phyloP scores from a whole-genome alignment of 805 yeast species.

The Dipodascus geniculatus region DNA sequence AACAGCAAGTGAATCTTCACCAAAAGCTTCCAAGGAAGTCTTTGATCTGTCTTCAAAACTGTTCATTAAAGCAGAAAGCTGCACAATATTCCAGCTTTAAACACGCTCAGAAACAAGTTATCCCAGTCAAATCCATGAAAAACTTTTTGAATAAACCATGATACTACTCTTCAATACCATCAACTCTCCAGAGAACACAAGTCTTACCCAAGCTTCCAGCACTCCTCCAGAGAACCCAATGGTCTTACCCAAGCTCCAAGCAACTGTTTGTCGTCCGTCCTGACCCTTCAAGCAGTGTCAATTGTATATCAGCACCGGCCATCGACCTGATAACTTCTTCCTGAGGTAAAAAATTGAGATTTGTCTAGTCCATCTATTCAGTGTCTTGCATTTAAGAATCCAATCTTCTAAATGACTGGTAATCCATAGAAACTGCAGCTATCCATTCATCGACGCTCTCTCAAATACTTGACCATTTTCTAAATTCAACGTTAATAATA shows the following conservation, averaged over 20 bases:
- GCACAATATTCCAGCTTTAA: too few species aligned
- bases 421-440: too few species aligned
- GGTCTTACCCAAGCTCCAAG: background rate
- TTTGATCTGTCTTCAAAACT: background rate
- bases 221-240: too few species aligned
- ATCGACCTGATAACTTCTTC: background rate
- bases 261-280: background rate
- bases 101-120: background rate
- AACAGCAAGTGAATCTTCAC: background rate
- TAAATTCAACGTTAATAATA: background rate
- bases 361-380: too few species aligned
- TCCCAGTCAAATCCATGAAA: background rate
- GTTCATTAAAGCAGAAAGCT: too few species aligned
- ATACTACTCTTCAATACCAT: too few species aligned
- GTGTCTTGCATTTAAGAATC: too few species aligned
- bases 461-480: background rate
- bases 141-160: background rate
- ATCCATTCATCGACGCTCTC: background rate
- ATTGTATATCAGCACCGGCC: too few species aligned
- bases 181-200: too few species aligned
- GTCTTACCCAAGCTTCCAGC: background rate
- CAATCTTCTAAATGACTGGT: too few species aligned
- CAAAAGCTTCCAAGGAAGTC: background rate
- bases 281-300: too few species aligned
- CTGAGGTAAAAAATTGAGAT: too few species aligned